Evolutionary conservation across 108 stramenopile genomes (phyloP), one percentile per base, ranked within the genome.

Genomic region (Tribonema minus): DNA sequence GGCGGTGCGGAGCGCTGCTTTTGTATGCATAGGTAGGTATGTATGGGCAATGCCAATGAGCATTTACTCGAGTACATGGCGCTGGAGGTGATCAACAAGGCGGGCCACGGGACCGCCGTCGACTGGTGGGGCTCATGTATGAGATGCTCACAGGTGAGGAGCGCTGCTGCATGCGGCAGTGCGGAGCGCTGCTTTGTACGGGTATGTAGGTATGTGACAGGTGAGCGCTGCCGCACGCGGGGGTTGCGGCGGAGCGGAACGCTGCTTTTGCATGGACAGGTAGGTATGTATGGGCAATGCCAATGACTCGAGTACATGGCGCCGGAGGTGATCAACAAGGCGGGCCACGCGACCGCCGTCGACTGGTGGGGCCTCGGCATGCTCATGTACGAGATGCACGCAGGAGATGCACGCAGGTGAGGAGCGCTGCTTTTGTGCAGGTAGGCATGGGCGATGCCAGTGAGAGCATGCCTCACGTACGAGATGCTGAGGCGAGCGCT

Each of bases 261-360:
- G n/a, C n/a, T n/a, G n/a, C n/a, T n/a, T n/a, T n/a, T n/a, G n/a
- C n/a, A n/a, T n/a, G n/a, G n/a, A n/a, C n/a, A n/a, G n/a, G n/a
- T n/a, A n/a, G n/a, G n/a, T n/a, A n/a, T n/a, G n/a, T n/a, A n/a
- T n/a, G n/a, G n/a, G n/a, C n/a, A n/a, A n/a, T n/a, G n/a, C n/a
- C n/a, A n/a, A n/a, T n/a, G n/a, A n/a, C 96, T 95, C 1, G 95
- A 98, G 71, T 98, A 96, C 87, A 95, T 98, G 92, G 94, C 95
- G 35, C 97, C 97, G 0, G 97, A 98, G 79, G 91, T 83, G 15
- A 67, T 83, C 46, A 81, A 83, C 58, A 71, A 75, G 95, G 28
- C 87, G 80, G 63, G 77, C 37, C 73, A 88, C 71, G 87, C 84
- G 54, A 70, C 41, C 30, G 63, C 82, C 9, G 87, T 88, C 1